Evolutionary conservation across 495 filamentous ascomycete genomes (phyloP).

Genomic region (Podospora pseudoanserina): DNA sequence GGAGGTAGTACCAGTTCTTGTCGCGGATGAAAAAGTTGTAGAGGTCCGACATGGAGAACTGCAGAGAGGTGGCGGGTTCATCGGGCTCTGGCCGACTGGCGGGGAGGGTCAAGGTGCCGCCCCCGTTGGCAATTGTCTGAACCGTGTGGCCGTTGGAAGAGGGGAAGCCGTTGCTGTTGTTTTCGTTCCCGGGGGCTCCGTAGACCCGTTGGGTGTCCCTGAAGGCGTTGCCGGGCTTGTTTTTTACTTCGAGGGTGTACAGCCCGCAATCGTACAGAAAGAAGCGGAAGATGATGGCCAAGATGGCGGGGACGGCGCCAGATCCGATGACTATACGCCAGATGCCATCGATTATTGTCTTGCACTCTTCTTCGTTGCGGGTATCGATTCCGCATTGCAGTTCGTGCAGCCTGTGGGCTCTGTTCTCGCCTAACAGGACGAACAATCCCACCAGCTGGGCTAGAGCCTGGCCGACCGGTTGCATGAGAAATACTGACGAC

Average conservation of each 20-base stretch:
- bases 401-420: conserved; percentile 51
- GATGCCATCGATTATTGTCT: conserved; percentile 69
- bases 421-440: conserved; percentile 63
- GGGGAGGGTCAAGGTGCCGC: conserved; percentile 7
- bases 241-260: conserved; percentile 71
- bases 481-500: conserved; percentile 74
- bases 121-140: not conserved
- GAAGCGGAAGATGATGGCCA: conserved; percentile 72
- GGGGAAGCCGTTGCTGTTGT: conserved; percentile 64
- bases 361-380: conserved; percentile 57
- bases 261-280: conserved; percentile 72
- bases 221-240: conserved; percentile 59
- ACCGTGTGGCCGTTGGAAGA: conserved; percentile 36
- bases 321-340: conserved; percentile 75
- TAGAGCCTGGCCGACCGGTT: conserved; percentile 66
- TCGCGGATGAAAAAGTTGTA: conserved; percentile 33
- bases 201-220: conserved; percentile 57
- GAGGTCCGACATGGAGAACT: conserved; percentile 33
- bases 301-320: conserved; percentile 64
- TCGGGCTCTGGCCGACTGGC: conserved; percentile 14
- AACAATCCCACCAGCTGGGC: conserved; percentile 67
- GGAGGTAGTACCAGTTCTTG: conserved; percentile 37
- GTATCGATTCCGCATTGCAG: conserved; percentile 40
- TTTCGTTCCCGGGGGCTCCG: conserved; percentile 52
- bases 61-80: conserved; percentile 16